Conservation (phyloP, 176 grass and related monocot genomes). For the Zoysia japonica region DNA sequence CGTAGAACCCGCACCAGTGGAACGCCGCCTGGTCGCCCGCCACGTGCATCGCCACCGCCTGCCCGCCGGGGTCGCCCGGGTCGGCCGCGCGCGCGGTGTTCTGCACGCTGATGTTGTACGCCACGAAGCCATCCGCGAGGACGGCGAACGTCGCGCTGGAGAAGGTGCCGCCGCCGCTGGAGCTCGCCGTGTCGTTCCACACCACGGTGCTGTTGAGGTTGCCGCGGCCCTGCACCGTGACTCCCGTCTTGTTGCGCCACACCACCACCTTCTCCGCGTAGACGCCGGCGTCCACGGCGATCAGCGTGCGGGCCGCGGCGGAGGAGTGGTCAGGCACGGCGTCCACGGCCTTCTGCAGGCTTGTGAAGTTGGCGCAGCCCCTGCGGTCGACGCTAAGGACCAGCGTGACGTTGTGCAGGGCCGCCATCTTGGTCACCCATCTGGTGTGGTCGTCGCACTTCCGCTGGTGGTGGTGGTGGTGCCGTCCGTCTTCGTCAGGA, state of each 20-base stretch:
- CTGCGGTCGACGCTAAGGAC: constrained; percentile 64
- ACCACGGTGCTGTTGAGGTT: constrained; percentile 57
- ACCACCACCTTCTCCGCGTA: constrained; percentile 85
- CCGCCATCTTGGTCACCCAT: constrained; percentile 52
- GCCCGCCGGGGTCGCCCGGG: constrained; percentile 56
- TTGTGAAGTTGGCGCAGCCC: constrained; percentile 79
- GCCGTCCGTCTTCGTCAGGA: not conserved
- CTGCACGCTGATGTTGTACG: constrained; percentile 78
- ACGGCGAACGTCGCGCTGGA: constrained; percentile 65
- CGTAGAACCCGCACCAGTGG: constrained; percentile 77
- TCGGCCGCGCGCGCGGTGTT: constrained; percentile 58
- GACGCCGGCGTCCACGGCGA: constrained; percentile 64
- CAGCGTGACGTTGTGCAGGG: constrained; percentile 57
- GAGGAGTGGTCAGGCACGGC: constrained; percentile 52
- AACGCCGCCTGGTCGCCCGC: constrained; percentile 74
- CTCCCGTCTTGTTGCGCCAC: constrained; percentile 61
- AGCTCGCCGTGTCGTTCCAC: constrained; percentile 80
- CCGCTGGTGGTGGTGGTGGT: constrained; percentile 35
- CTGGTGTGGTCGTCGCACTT: constrained; percentile 46
- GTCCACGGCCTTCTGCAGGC: constrained; percentile 71
- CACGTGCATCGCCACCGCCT: constrained; percentile 77
- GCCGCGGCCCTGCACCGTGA: constrained; percentile 70
- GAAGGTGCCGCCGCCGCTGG: constrained; percentile 60
- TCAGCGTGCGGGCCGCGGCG: constrained; percentile 40
- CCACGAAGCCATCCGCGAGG: constrained; percentile 58